Evolutionary conservation across 2,329 filamentous ascomycete species (phyloP).

Genomic region (Juglanconis juglandina): DNA sequence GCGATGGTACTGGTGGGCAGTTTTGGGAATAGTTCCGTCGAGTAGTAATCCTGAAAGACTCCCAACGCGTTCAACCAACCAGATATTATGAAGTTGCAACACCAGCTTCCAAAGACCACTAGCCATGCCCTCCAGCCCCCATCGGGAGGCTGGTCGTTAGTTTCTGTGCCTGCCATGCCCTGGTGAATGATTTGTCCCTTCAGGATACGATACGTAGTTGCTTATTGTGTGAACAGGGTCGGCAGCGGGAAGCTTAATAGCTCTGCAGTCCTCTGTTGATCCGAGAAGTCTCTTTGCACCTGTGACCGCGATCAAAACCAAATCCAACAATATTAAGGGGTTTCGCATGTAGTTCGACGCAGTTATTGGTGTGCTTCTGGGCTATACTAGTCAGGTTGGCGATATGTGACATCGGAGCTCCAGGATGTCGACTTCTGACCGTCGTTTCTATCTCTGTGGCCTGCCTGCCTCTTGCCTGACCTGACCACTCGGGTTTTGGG

Average conservation of each 20-base stretch:
- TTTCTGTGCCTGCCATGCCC: background rate
- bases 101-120: slow-evolving; percentile 24
- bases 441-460: no score
- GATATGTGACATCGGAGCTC: no score
- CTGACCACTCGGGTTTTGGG: no score
- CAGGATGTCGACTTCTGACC: no score
- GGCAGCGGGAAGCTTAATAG: no score
- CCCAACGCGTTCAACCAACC: slow-evolving; percentile 29
- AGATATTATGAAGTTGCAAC: slow-evolving; percentile 21
- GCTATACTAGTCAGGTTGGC: no score
- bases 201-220: background rate
- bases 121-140: slow-evolving; percentile 24
- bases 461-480: no score
- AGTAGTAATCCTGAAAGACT: slow-evolving; percentile 49
- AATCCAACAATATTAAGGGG: no score
- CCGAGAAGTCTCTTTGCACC: no score
- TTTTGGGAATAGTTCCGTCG: slow-evolving; percentile 35
- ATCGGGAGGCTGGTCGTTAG: slow-evolving; percentile 10
- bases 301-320: background rate
- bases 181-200: background rate
- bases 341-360: no score
- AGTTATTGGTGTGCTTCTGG: no score
- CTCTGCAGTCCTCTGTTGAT: no score
- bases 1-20: slow-evolving; percentile 44
- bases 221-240: background rate